Base-by-base conservation (phyloP, 345 rosid genomes). In the Melastoma malabathricum region DNA sequence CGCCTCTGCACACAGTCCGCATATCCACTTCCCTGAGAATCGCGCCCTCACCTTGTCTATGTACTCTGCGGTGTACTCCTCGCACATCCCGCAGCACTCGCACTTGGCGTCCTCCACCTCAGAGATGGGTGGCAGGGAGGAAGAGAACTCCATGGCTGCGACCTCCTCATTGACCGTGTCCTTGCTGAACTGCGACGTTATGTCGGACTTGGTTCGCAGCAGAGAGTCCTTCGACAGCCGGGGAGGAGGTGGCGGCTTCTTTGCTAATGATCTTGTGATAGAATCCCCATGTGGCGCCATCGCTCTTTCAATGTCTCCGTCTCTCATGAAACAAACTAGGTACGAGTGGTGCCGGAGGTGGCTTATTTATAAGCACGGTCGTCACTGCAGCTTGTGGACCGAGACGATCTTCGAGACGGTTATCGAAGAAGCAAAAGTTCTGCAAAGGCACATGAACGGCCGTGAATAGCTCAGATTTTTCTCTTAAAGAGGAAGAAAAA, bases 31-130 rank as follows among this genome's bases (percentile, higher is more conserved):
- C 71, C 97, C 95, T 0, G 67, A 64, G 53, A 67, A 83, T 56
- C 72, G 77, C n/a, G 56, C 71, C 3, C 86, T 70, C 19, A 85
- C 72, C 0, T 66, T 73, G 22, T 63, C 67, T 13, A 76, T 66
- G 60, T 86, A 89, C 72, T 81, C 88, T 0, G 72, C 63, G 10
- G 97, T 83, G 67, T 82, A 89, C 71, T 86, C 95, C 71, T 89
- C 94, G 5, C 78, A 79, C 90, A 89, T 72, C 50, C 94, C 95
- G 54, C 97, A 89, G 51, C 97, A 86, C 73, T 89, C 95, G 34
- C 97, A 86, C 64, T 76, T 79, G 9, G 84, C 90, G 52, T 85
- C 87, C 64, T 75, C 84, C 3, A 79, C 77, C 68, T 86, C 95
- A 0, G 83, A 55, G 47, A 83, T 79, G 1, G 80, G 56, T 7